Conservation (phyloP, 176 grass and related monocot genomes). For the Coix lacrymajobi region DNA sequence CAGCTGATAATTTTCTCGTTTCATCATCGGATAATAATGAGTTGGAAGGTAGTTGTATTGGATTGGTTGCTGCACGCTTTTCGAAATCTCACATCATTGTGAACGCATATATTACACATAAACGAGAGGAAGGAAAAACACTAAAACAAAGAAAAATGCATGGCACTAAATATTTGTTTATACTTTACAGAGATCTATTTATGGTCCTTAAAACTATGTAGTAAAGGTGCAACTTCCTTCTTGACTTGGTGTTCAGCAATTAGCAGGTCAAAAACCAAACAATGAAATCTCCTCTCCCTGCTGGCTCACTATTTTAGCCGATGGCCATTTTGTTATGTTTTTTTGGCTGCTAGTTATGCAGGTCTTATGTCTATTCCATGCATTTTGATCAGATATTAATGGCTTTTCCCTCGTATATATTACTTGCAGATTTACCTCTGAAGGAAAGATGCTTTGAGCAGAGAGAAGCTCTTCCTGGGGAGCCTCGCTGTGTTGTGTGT, state of each 20-base stretch:
- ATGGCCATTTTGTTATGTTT: background rate
- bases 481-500: constrained; percentile 73
- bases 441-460: constrained; percentile 76
- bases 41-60: constrained; percentile 36
- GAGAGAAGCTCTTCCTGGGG: constrained; percentile 76
- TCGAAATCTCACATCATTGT: background rate
- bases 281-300: background rate
- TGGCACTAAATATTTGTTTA: background rate
- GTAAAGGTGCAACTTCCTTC: background rate
- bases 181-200: background rate
- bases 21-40: constrained; percentile 22
- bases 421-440: constrained; percentile 50
- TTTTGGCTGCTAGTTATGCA: background rate
- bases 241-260: constrained; percentile 3
- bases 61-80: background rate
- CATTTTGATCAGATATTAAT: background rate
- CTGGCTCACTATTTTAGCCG: constrained; percentile 16
- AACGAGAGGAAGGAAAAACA: background rate
- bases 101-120: background rate
- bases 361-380: background rate
- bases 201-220: background rate
- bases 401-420: constrained; percentile 11
- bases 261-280: background rate
- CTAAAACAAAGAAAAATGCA: background rate
- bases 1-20: constrained; percentile 5